Base-by-base conservation (phyloP, 805 yeast genomes). In the Novakomyces olei region DNA sequence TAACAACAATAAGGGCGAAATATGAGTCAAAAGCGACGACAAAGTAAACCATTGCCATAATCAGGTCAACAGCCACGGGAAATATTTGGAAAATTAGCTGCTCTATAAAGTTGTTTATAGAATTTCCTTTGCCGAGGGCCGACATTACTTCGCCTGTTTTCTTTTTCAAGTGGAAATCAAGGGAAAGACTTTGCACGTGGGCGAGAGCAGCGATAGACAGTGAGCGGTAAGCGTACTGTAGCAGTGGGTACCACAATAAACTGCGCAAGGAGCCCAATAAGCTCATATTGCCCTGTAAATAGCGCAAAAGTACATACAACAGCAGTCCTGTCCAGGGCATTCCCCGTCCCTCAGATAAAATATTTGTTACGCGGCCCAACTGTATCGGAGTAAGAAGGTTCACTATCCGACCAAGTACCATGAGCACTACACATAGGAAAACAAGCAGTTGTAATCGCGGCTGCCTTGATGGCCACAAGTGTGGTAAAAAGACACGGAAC, bases 341-440 rank as follows among this genome's bases (percentile, higher is more conserved):
- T 5, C 34, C 35, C 15, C 19, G 17, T 6, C 15, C 25, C 12
- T 34, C 15, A 6, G 39, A 16, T n/a, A 39, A 39, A 14, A 23
- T 14, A 14, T 39, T 35, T 4, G 42, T 39, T 5, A 39, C 31
- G 5, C 25, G 24, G 22, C 42, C 42, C 5, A 39, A 38, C 24
- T 38, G 42, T 20, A 36, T 32, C 9, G 42, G 42, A 28, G 36
- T 34, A 22, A 38, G 34, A 16, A 39, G 19, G 26, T 39, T 39
- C 30, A 38, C 35, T 3, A 26, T 26, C 15, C 42, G 37, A 19
- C 35, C 33, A 9, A 24, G 7, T n/a, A 38, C 19, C 19, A 39
- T 27, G 9, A 39, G 26, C 15, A 28, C 12, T 9, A 39, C 24
- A 29, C 41, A 39, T 8, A 38, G 22, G n/a, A 36, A 28, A 5